Evolutionary conservation across 345 rosid genomes (phyloP).

Genomic region (rapeseed (Brassica napus)): Da-Ae NC_063450.1:51031001-51031500

Average conservation of each 20-base stretch:
- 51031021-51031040: slow-evolving; percentile 66
- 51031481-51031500: too few species aligned
- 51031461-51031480: too few species aligned
- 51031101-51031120: slow-evolving; percentile 43
- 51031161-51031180: not conserved
- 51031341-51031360: not conserved
- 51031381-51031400: not conserved
- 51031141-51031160: not conserved
- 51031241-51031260: not conserved
- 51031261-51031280: not conserved
- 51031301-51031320: not conserved
- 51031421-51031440: too few species aligned
- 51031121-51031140: not conserved
- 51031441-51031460: too few species aligned
- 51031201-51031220: not conserved
- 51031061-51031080: slow-evolving; percentile 59
- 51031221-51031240: not conserved
- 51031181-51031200: not conserved
- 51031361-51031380: not conserved
- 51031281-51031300: not conserved
- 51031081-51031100: slow-evolving; percentile 58
- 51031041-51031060: slow-evolving; percentile 54
- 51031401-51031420: too few species aligned
- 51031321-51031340: not conserved
- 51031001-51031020: slow-evolving; percentile 60